phyloP scores from a whole-genome alignment of 2,329 filamentous ascomycete genomes.

The Claviceps africana region DNA sequence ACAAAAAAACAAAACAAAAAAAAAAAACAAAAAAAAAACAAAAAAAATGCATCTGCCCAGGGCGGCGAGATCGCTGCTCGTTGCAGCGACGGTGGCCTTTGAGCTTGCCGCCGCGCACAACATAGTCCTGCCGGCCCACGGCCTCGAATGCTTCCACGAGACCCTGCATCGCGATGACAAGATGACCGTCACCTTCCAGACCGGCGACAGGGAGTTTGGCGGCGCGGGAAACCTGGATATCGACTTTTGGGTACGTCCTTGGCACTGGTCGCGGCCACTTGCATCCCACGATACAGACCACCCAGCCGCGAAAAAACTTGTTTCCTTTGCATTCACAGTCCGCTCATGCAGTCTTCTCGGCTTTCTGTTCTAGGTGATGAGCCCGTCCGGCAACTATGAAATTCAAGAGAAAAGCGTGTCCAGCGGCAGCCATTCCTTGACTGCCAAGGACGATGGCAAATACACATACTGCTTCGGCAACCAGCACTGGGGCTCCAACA shows the following conservation, averaged over 20 bases:
- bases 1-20: no score
- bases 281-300: no score
- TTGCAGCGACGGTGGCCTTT: conserved; percentile 24
- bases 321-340: neutral
- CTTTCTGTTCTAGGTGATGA: conserved; percentile 49
- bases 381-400: conserved; percentile 62
- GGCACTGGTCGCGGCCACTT: neutral
- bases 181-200: conserved; percentile 98
- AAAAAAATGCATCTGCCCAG: conserved; percentile 18
- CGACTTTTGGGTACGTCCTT: conserved; percentile 78
- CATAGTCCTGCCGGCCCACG: conserved; percentile 86
- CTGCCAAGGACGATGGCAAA: conserved; percentile 70
- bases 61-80: conserved; percentile 29
- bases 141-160: conserved; percentile 96
- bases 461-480: conserved; percentile 98
- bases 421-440: conserved; percentile 88
- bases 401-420: conserved; percentile 69
- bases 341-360: neutral
- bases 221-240: conserved; percentile 89
- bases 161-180: conserved; percentile 81
- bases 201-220: conserved; percentile 91
- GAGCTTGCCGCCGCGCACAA: conserved; percentile 70
- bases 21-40: no score
- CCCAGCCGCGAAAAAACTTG: no score
- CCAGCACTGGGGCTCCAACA: conserved; percentile 91